Percentiles rank a stretch among this genome's conserved stretches.
Conservation (phyloP, 129 eudicot genomes). For the Centella asiatica region DNA sequence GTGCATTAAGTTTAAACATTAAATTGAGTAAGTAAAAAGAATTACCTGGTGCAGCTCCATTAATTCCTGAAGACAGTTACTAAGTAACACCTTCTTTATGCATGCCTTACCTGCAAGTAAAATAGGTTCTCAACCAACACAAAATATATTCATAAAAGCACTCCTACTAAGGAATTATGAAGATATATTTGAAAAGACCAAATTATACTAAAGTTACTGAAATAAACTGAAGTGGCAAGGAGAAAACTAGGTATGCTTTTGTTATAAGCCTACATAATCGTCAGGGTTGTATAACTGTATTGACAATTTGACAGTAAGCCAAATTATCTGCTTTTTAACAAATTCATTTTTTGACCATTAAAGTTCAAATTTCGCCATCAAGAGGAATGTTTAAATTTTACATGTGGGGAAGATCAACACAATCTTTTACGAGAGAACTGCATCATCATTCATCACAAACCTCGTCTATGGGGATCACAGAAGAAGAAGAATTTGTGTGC, state of each 20-base stretch:
- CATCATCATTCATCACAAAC: conserved; percentile 32
- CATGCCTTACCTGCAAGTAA: conserved; percentile 83
- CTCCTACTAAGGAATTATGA: background rate
- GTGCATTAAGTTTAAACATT: background rate
- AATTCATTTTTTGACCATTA: background rate
- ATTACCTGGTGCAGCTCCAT: conserved; percentile 97
- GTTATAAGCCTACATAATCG: too few species aligned
- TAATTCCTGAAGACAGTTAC: conserved; percentile 96
- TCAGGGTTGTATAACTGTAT: too few species aligned
- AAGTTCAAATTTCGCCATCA: background rate
- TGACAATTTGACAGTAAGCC: background rate
- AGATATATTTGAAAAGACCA: background rate
- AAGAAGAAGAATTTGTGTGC: conserved; percentile 96
- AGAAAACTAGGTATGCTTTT: background rate
- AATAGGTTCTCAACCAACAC: background rate
- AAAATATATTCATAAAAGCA: background rate
- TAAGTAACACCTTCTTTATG: conserved; percentile 91
- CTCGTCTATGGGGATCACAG: conserved; percentile 97
- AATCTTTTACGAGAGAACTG: background rate
- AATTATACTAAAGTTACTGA: background rate
- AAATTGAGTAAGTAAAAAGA: conserved; percentile 11
- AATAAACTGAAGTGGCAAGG: background rate
- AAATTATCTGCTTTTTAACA: background rate
- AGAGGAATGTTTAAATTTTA: too few species aligned
- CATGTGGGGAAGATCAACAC: background rate